A percentile compares a stretch with the other conserved stretches of the same genome.
Evolutionary conservation across 139 green algal species (phyloP).

Genomic region (Deuterostichococcus epilithicus): DNA sequence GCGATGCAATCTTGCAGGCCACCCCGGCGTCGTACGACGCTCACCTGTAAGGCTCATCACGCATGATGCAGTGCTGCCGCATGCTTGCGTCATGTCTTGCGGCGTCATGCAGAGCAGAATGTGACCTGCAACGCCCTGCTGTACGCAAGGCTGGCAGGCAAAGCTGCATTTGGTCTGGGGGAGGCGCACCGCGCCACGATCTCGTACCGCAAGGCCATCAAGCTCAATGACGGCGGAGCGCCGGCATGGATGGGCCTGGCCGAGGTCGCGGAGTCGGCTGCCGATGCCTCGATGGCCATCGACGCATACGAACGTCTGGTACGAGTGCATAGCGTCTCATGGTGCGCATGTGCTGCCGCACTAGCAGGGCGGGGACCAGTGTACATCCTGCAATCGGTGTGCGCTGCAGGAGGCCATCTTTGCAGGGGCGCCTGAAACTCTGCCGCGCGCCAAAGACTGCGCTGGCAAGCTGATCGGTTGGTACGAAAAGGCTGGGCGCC

Average conservation of each 20-base stretch:
- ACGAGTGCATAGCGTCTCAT: not conserved
- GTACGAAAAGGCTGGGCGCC: conserved; percentile 1
- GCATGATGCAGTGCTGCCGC: not conserved
- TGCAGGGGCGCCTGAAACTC: not conserved
- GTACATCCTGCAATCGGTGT: not conserved
- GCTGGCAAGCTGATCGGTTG: conserved; percentile 9
- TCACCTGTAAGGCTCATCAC: not conserved
- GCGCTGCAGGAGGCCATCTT: not conserved
- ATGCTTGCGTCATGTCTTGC: no score
- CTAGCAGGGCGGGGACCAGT: not conserved
- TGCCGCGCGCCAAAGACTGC: not conserved
- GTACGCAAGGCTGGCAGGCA: conserved; percentile 52
- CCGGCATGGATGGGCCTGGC: conserved; percentile 69
- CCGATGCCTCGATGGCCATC: conserved; percentile 5
- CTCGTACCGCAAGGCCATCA: conserved; percentile 47
- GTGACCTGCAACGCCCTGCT: not conserved
- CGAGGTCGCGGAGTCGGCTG: conserved; percentile 47
- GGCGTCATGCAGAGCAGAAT: no score
- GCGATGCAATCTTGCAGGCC: not conserved
- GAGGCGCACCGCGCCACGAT: conserved; percentile 53
- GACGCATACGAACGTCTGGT: conserved; percentile 37
- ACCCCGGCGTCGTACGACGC: not conserved
- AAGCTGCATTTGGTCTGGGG: conserved; percentile 51
- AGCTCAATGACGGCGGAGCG: conserved; percentile 33
- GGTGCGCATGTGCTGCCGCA: not conserved